Evolutionary conservation across 164 flowering plant genomes (phyloP).

Genomic region (Nelumbo lutea): DNA sequence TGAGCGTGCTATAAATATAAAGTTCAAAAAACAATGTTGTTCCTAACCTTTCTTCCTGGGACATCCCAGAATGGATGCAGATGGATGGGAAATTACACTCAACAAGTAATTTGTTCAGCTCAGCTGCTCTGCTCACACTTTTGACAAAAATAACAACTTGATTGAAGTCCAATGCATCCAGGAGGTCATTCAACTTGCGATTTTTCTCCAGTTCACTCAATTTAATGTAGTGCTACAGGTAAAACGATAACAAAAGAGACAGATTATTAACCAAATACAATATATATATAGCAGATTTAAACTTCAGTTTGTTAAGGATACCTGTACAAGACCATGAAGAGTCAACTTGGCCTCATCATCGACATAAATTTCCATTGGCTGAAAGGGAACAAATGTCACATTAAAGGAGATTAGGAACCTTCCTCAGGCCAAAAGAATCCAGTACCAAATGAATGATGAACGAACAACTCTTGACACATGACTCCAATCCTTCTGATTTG

Average conservation of each 20-base stretch:
- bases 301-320: conserved; percentile 14
- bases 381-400: conserved; percentile 73
- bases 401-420: conserved; percentile 59
- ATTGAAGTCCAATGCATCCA: conserved; percentile 98
- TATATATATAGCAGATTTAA: neutral
- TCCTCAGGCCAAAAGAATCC: conserved; percentile 62
- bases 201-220: conserved; percentile 87
- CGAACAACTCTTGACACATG: conserved; percentile 32
- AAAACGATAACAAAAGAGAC: neutral
- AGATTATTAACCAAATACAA: neutral
- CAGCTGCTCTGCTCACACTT: conserved; percentile 94
- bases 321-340: conserved; percentile 99
- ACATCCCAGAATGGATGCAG: conserved; percentile 98
- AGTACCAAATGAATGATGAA: conserved; percentile 54
- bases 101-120: conserved; percentile 86
- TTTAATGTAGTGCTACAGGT: conserved; percentile 90
- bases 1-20: too few relatives aligned
- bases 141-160: conserved; percentile 97
- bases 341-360: conserved; percentile 99
- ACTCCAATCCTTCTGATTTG: conserved; percentile 33
- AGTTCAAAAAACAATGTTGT: neutral
- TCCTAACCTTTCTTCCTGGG: conserved; percentile 87
- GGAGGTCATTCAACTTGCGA: conserved; percentile 94
- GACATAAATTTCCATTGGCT: conserved; percentile 99
- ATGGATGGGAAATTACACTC: conserved; percentile 97